Conservation (phyloP, 1,284 basidiomycete genomes). For the Ustilago lituana region DNA sequence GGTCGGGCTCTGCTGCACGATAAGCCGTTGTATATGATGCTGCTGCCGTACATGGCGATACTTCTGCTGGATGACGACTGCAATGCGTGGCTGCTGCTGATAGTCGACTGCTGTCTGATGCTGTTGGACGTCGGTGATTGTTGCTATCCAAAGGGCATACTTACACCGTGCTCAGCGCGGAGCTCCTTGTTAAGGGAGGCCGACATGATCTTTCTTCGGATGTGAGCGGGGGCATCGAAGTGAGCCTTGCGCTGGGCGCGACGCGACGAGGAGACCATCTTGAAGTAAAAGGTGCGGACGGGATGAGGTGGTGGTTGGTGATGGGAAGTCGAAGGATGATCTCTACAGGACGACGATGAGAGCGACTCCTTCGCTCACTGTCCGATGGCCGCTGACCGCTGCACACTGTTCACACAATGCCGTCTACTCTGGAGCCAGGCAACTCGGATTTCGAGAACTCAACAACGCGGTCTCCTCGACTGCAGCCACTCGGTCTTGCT, state of each 20-base stretch:
- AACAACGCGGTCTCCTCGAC: no score
- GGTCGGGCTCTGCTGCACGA: no score
- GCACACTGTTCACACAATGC: no score
- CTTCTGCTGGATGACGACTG: not conserved
- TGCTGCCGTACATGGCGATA: not conserved
- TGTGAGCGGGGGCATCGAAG: constrained; percentile 64
- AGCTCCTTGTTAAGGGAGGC: constrained; percentile 95
- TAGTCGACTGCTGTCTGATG: no score
- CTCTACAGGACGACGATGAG: constrained; percentile 9
- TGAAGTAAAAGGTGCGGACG: constrained; percentile 43
- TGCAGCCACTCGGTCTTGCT: no score
- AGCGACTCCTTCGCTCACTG: not conserved
- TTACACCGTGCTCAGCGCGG: constrained; percentile 87
- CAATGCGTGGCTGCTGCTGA: not conserved
- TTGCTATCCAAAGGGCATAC: constrained; percentile 66
- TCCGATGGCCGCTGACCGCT: not conserved
- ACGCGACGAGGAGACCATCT: constrained; percentile 63
- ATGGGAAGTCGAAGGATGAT: constrained; percentile 8
- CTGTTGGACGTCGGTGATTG: constrained; percentile 10
- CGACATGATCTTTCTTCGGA: constrained; percentile 97
- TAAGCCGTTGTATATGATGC: no score
- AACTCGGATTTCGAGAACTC: no score
- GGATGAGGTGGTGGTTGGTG: constrained; percentile 18
- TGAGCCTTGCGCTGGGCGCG: constrained; percentile 62
- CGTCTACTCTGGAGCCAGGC: no score